Conservation (phyloP, 2,329 filamentous ascomycete genomes). For the Teratosphaeria pseudoeucalypti region DNA sequence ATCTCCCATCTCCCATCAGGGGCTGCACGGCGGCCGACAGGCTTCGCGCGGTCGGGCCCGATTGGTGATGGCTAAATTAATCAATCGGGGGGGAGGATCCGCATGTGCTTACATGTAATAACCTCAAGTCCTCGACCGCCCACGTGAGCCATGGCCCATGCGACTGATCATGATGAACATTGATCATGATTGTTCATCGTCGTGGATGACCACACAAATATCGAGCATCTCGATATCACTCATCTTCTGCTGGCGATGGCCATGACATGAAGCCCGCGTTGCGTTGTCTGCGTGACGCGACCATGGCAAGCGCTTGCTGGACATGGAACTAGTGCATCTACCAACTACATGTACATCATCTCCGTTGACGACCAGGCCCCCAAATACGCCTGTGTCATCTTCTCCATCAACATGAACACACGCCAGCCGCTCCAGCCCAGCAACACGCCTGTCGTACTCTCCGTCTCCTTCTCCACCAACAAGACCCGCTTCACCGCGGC, state of each 20-base stretch:
- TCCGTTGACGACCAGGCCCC: no score
- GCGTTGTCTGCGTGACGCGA: background rate
- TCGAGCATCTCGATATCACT: background rate
- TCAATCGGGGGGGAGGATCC: background rate
- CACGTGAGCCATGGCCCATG: background rate
- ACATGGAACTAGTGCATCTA: background rate
- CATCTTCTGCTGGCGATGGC: background rate
- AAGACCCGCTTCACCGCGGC: constrained; percentile 79
- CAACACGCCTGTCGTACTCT: constrained; percentile 64
- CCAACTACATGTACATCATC: background rate
- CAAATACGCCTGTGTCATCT: background rate
- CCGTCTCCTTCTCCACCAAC: constrained; percentile 76
- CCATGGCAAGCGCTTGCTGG: background rate
- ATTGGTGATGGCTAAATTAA: background rate
- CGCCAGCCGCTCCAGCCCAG: constrained; percentile 73
- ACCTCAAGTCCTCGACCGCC: background rate
- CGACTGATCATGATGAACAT: background rate
- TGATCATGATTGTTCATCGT: background rate
- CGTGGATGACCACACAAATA: background rate
- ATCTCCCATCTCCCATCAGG: background rate
- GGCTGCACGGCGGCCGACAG: background rate
- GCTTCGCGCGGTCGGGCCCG: background rate
- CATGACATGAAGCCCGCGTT: background rate
- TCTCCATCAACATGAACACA: constrained; percentile 63
- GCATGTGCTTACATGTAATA: background rate